Evolutionary conservation across 768 basidiomycete genomes (phyloP).

Genomic region (Xanthoconium purpureum): DNA sequence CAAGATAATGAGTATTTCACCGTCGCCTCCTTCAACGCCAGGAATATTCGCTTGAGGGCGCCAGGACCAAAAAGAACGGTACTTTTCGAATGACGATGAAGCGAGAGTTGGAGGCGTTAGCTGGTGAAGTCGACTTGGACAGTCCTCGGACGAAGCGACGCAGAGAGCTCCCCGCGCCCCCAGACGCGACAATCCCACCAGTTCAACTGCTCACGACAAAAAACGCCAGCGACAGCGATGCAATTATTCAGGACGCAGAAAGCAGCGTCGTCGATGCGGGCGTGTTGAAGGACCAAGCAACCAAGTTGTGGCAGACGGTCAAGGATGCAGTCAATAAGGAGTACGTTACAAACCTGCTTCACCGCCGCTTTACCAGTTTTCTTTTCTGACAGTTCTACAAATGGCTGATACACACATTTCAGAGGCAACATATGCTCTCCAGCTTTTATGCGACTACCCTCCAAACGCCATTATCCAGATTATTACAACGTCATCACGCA

Average conservation of each 20-base stretch:
- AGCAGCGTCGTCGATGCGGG: conserved; percentile 23
- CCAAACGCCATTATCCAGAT: conserved; percentile 75
- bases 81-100: conserved; percentile 42
- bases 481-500: conserved; percentile 79
- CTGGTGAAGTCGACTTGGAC: conserved; percentile 40
- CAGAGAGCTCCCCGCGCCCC: conserved; percentile 39
- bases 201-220: conserved; percentile 33
- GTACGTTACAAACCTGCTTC: conserved; percentile 59
- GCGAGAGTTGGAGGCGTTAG: conserved; percentile 45
- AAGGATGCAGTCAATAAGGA: conserved; percentile 85
- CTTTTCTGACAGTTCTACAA: conserved; percentile 39
- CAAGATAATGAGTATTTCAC: conserved; percentile 35
- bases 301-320: conserved; percentile 72
- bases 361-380: conserved; percentile 39
- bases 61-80: conserved; percentile 10
- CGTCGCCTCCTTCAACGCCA: conserved; percentile 27
- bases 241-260: conserved; percentile 19
- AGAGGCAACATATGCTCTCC: conserved; percentile 64
- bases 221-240: conserved; percentile 26
- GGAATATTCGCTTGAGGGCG: conserved; percentile 27
- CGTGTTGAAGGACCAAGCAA: conserved; percentile 59
- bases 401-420: conserved; percentile 28
- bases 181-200: conserved; percentile 40
- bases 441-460: conserved; percentile 67
- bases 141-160: conserved; percentile 51